These are phyloP conservation scores for Phaffomyces antillensis DNA, from an alignment of 805 yeast genomes.

Conservation along the genomic window DNA sequence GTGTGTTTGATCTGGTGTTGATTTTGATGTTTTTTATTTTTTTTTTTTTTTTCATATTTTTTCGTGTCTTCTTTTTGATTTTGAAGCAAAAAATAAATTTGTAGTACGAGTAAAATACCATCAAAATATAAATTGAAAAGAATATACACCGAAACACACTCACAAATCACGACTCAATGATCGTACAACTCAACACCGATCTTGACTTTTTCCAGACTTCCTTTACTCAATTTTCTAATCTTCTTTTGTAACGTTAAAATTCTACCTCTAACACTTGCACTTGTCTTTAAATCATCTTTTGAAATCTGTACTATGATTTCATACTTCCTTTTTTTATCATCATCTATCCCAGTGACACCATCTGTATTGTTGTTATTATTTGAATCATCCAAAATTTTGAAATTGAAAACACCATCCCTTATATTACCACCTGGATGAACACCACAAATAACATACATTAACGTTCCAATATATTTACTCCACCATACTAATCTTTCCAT, in stretches of 20 bases:
- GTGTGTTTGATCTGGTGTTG: background rate
- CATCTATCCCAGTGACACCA: background rate
- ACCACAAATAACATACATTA: slow-evolving; percentile 74
- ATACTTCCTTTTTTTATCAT: slow-evolving; percentile 28
- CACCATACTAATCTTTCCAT: slow-evolving; percentile 53
- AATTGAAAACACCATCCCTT: slow-evolving; percentile 49
- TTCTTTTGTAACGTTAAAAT: slow-evolving; percentile 54
- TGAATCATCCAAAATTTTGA: slow-evolving; percentile 23
- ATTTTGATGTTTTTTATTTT: background rate
- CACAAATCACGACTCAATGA: slow-evolving; percentile 7
- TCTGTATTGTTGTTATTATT: background rate
- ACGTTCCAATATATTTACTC: slow-evolving; percentile 65
- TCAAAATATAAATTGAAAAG: background rate
- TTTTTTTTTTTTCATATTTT: background rate
- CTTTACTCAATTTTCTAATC: slow-evolving; percentile 46
- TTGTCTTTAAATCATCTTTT: slow-evolving; percentile 49
- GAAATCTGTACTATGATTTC: slow-evolving; percentile 37
- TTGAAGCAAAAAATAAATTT: too few relatives aligned
- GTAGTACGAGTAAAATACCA: too few relatives aligned
- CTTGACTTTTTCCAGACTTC: slow-evolving; percentile 43
- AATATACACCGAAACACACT: background rate
- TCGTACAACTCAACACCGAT: slow-evolving; percentile 41
- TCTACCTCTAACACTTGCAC: slow-evolving; percentile 52
- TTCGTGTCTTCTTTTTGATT: too few relatives aligned
- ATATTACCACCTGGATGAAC: slow-evolving; percentile 78